Evolutionary conservation across 768 basidiomycete species (phyloP), one percentile per base, ranked within the genome.

Genomic region (Melanogaster broomeanus): DNA sequence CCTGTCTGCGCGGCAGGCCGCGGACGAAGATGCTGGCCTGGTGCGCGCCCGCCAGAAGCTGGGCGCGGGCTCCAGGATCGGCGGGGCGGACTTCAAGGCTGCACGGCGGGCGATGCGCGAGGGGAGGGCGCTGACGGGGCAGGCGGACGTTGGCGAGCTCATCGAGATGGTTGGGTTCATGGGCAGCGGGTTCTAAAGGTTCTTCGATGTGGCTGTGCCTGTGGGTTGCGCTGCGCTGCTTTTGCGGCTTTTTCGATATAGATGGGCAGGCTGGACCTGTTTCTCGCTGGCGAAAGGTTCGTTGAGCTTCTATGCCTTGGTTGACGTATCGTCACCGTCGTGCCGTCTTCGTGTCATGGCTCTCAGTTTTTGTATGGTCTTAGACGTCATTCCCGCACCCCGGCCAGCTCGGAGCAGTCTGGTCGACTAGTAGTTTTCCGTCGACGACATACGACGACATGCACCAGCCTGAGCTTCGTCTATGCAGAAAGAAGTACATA

Each of bases 91-190:
- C 0, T 67, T 67, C 59, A 67, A 67, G 47, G 61, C 67, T 0
- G 65, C 65, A 2, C 44, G 61, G 3, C 56, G 61, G 12, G 62
- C 67, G 5, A 67, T 67, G 25, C 58, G 62, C 11, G 65, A 67
- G 22, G 61, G 62, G 3, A 61, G 37, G 42, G 0, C 19, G 0
- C 38, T 10, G 8, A 38, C 49, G 1, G 50, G 53, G 3, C n/a
- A 40, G 21, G 57, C 34, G 0, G 60, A 61, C 15, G 54, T 53
- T 0, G 59, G 66, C 2, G 59, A 66, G 48, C 5, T 58, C 45
- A 27, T 69, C 11, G 66, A 67, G 54, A 69, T 69, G 67, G 57
- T 69, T 5, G 67, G 67, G 6, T 69, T 69, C 46, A 10, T 60
- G 58, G 50, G 55, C 6, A 48, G 40, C 2, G 27, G 42, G n/a